These are phyloP conservation scores for Rhododendron griersonianum DNA, from an alignment of 148 eudicot genomes.

Conservation along the genomic window DNA sequence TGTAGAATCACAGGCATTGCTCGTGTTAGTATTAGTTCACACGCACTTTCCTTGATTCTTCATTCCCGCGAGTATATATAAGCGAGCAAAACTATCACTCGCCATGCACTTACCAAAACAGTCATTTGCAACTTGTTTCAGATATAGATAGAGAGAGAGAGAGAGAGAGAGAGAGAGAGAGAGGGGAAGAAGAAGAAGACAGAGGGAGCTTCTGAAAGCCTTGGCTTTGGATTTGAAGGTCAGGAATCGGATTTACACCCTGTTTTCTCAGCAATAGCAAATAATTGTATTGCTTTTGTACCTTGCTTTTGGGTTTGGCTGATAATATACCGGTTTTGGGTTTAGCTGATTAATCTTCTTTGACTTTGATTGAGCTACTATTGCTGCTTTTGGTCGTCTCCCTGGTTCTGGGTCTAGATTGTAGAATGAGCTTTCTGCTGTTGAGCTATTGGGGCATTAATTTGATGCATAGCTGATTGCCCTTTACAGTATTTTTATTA, in stretches of 20 bases:
- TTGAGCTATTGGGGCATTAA: not conserved
- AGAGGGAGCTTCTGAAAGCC: not conserved
- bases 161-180: not conserved
- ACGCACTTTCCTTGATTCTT: not conserved
- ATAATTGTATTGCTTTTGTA: not conserved
- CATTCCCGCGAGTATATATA: not conserved
- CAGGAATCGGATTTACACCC: not conserved
- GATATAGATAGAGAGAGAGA: conserved; percentile 2
- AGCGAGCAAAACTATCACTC: not conserved
- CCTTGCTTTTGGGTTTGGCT: not conserved
- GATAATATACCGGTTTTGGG: not conserved
- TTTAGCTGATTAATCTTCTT: not conserved
- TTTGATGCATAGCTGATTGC: not conserved
- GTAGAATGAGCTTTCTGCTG: not conserved
- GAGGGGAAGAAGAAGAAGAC: not conserved
- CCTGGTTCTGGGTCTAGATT: not conserved
- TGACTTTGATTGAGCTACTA: not conserved
- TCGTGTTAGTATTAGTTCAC: not conserved
- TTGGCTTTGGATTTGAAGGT: conserved; percentile 4
- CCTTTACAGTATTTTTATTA: not conserved
- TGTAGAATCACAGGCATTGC: not conserved
- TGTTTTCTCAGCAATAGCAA: not conserved
- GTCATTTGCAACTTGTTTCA: conserved; percentile 2
- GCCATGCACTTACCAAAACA: not conserved
- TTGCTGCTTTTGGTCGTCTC: not conserved